Percentiles rank a stretch among this genome's conserved stretches.
phyloP scores from a whole-genome alignment of 2,329 filamentous ascomycete species.

The Dothiorella sarmentorum region DNA sequence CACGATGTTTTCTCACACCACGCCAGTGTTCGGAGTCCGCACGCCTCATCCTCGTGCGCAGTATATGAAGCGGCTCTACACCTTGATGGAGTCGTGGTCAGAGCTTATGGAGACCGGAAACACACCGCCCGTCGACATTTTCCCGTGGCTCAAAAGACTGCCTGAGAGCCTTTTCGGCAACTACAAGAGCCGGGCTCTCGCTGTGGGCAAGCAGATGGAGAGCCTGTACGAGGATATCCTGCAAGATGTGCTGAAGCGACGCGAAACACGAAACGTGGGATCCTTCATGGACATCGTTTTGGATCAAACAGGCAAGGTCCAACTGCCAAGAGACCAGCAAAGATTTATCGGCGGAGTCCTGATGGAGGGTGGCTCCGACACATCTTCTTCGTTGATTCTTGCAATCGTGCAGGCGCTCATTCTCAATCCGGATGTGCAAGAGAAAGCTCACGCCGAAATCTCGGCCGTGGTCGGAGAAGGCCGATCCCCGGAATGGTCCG shows the following conservation, averaged over 20 bases:
- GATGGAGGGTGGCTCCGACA: slow-evolving; percentile 38
- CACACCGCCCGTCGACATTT: slow-evolving; percentile 49
- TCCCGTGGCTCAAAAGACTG: slow-evolving; percentile 27
- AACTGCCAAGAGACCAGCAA: slow-evolving; percentile 25
- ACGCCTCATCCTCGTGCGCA: slow-evolving; percentile 15
- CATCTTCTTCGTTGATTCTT: slow-evolving; percentile 26
- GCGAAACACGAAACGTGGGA: slow-evolving; percentile 18
- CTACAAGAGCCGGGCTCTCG: neutral
- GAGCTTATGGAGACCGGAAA: slow-evolving; percentile 44
- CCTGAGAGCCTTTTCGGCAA: neutral
- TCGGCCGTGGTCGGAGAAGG: neutral
- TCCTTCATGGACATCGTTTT: slow-evolving; percentile 30
- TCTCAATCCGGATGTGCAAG: neutral
- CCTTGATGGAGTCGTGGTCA: slow-evolving; percentile 42
- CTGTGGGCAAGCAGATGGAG: neutral
- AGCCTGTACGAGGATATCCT: neutral
- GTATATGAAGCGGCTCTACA: slow-evolving; percentile 41
- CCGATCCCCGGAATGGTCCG: neutral
- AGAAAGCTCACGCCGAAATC: neutral
- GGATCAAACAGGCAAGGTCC: slow-evolving; percentile 20
- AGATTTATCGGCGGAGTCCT: slow-evolving; percentile 37
- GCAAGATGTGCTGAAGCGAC: neutral
- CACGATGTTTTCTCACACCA: too few relatives aligned
- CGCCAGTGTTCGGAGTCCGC: slow-evolving; percentile 22
- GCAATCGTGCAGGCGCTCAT: slow-evolving; percentile 2